Evolutionary conservation across 345 rosid genomes (phyloP).

Genomic region (Limnanthes douglasii): DNA sequence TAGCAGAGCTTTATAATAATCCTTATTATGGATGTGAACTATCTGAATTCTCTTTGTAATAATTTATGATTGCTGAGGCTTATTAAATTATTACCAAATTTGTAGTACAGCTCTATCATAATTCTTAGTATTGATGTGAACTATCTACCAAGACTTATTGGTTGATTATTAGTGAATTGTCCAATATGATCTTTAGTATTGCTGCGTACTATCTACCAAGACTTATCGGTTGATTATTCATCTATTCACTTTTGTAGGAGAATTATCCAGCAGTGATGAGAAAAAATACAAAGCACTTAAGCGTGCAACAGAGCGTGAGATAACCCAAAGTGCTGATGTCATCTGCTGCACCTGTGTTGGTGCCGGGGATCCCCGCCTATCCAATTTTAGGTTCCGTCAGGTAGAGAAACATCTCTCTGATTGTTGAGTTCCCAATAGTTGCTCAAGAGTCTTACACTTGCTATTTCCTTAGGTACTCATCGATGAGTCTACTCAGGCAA

Average conservation of each 20-base stretch:
- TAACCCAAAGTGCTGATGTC: conserved; percentile 99
- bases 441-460: conserved; percentile 11
- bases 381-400: conserved; percentile 99
- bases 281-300: conserved; percentile 94
- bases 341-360: conserved; percentile 99
- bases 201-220: too few relatives aligned
- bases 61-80: too few relatives aligned
- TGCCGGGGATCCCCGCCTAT: conserved; percentile 96
- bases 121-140: too few relatives aligned
- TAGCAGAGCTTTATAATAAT: too few relatives aligned
- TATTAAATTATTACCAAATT: too few relatives aligned
- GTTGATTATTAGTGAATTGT: too few relatives aligned
- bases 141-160: too few relatives aligned
- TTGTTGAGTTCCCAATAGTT: conserved; percentile 3
- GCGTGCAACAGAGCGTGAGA: conserved; percentile 95
- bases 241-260: conserved; percentile 34
- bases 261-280: conserved; percentile 96
- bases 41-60: too few relatives aligned
- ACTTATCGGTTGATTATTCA: too few relatives aligned
- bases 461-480: conserved; percentile 64
- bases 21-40: too few relatives aligned
- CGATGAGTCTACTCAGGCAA: conserved; percentile 99
- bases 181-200: too few relatives aligned
- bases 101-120: too few relatives aligned
- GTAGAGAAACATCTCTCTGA: conserved; percentile 18